phyloP scores from a whole-genome alignment of 495 filamentous ascomycete genomes.

The Xylaria acuta region DNA sequence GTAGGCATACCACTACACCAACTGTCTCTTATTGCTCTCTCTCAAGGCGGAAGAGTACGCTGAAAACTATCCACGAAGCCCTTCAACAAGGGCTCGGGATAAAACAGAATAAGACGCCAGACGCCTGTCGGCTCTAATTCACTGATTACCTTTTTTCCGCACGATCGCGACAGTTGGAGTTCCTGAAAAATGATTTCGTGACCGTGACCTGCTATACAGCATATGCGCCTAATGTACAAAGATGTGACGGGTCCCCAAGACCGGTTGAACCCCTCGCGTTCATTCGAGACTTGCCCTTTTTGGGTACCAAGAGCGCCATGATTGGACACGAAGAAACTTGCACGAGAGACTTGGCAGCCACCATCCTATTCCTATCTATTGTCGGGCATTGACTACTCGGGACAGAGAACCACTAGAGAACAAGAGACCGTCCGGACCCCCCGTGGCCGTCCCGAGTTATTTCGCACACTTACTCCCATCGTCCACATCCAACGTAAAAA shows the following conservation, averaged over 20 bases:
- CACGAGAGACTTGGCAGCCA: constrained; percentile 6
- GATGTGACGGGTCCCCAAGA: neutral
- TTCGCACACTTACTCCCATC: neutral
- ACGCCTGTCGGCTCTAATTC: too few species aligned
- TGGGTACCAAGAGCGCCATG: constrained; percentile 21
- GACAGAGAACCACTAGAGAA: neutral
- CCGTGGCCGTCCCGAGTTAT: neutral
- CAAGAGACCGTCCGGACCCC: neutral
- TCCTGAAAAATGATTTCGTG: neutral
- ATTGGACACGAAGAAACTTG: constrained; percentile 20
- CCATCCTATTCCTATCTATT: neutral
- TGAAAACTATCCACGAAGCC: neutral
- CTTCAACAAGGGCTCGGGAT: neutral
- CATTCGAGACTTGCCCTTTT: constrained; percentile 26
- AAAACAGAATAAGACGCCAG: too few species aligned
- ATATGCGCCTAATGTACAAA: neutral
- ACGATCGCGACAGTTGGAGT: neutral
- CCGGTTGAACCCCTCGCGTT: constrained; percentile 2
- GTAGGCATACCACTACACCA: too few species aligned
- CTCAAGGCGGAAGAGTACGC: neutral
- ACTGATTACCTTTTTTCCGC: too few species aligned
- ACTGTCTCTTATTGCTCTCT: neutral
- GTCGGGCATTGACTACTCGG: neutral
- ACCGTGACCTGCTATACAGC: neutral
- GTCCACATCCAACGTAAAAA: neutral